Evolutionary conservation across 1,139 yeast species (phyloP), one percentile per base, ranked within the genome.

Genomic region (Kurtzmaniella quercitrusa): DNA sequence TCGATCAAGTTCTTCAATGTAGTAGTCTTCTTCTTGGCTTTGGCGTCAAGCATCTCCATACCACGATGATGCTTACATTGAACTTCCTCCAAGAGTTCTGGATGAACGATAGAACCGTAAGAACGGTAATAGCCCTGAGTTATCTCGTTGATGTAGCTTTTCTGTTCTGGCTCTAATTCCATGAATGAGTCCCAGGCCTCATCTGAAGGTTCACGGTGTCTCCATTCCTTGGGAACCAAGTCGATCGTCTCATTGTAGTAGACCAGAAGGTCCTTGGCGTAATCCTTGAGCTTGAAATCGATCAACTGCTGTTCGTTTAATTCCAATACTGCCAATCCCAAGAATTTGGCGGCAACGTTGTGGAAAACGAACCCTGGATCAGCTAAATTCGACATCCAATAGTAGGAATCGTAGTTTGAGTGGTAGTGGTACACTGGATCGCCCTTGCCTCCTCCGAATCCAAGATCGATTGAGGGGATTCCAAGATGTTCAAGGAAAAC

Each of bases 331-430:
- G 81, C 58, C 44, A 83, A 65, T 0, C 89, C 85, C 44, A 77
- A 62, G 55, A 76, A 79, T 53, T 79, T 80, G 3, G 89, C 80
- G 44, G 81, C 59, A 17, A 77, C 66, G 50, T 74, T 77, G 51
- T 83, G 90, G 46, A 65, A 65, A 18, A 69, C 66, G 49, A 75
- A 78, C 0, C 72, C 76, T 11, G 78, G 75, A 56, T 84, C 91
- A 15, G 77, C 74, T 53, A 63, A 71, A n/a, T 64, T 62, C 29
- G 71, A 65, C 62, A 82, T 65, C 83, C 86, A 82, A 45, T 73
- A 59, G 43, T 66, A 65, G 7, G 83, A 73, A 54, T 83, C 89
- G 54, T 70, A 81, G 44, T 70, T 73, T 8, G 90, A 82, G 57
- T 82, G 82, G 45, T 68, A 65, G 49, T 80, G 85, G 49, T 75